Base-by-base conservation (phyloP, 148 eudicot genomes). In the Bassia scoparia region DNA sequence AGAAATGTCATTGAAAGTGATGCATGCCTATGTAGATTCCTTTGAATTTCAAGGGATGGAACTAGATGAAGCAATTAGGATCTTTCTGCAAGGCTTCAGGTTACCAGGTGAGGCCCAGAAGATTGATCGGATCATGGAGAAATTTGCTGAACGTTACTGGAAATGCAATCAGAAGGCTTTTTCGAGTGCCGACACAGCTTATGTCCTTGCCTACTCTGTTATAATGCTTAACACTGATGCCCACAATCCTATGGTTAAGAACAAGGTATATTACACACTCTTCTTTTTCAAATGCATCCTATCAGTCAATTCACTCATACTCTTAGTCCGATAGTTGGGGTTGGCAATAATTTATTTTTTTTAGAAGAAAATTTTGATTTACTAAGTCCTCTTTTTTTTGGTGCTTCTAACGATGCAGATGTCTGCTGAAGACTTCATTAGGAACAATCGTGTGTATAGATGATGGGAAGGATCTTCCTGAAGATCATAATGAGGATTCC, bases 61-160 rank as follows among this genome's bases (percentile, higher is more conserved):
- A 80, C 85, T 96, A 65, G 99, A 96, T 72, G 97, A 92, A 85
- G 96, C 99, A 50, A 89, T 96, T 63, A 86, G 96, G 83, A 81
- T 73, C 72, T 89, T 96, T 74, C 81, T 96, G 72, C 92, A 82
- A 86, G 97, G 99, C 62, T 96, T 96, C 83, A 86, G 99, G 76
- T 79, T 96, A 79, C 99, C 99, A 65, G 99, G 99, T 61, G 99
- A 96, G 85, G 99, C 99, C 68, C 98, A 93, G 79, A 93, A 93
- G 82, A 93, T 93, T 76, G 98, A 93, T 58, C 85, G 98, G 46
- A 90, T 96, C 21, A 90, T 96, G 97, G 99, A 96, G 76, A 96
- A 96, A 76, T 96, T 96, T 87, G 89, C 99, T 50, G 97, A 92
- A 78, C 92, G 97, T 43, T 96, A 96, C 81, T 96, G 99, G 80